Evolutionary conservation across 495 filamentous ascomycete species (phyloP), one percentile per base, ranked within the genome.

Genomic region (Penicillium egyptiacum): DNA sequence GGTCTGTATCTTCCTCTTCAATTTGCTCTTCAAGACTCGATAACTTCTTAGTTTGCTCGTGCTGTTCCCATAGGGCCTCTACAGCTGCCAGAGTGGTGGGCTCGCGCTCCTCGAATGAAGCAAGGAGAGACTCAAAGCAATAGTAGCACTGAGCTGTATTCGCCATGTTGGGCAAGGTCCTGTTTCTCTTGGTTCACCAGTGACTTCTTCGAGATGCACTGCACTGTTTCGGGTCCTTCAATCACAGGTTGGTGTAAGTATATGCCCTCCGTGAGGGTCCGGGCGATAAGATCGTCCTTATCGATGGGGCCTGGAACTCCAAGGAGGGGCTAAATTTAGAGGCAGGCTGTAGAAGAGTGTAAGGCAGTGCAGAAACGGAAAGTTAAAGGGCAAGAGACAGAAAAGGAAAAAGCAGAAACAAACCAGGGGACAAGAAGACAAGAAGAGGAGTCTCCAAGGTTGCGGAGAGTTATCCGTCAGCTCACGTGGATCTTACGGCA

Each of bases 101-200:
- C 66, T 75, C 74, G 14, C 84, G 79, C 49, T 81, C 73, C 64
- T 88, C 80, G 46, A 89, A 83, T 56, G 76, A 82, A 22, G 89
- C 83, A 16, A 79, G 67, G 5, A 98, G 88, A 19, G 77, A 75
- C 72, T 98, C 92, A 80, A 98, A 97, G 75, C 91, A 96, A 74
- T 85, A 95, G 56, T 89, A 86, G 68, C 92, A 97, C 63, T 97
- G 92, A 41, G 85, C 85, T 47, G 81, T 68, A 40, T 86, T 87
- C 25, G 94, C 92, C 93, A 97, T 98, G 16, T 17, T 9, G n/a
- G n/a, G 23, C n/a, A 41, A 47, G 11, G 16, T 23, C 30, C 22
- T 53, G 17, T 17, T 52, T 52, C 10, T 20, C 28, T 26, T 39
- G n/a, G 8, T 5, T 30, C 16, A 19, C 26, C n/a, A 31, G 23